These are phyloP conservation scores for Gaultheria prostrata DNA, from an alignment of 148 eudicot species.

Conservation along the genomic window DNA sequence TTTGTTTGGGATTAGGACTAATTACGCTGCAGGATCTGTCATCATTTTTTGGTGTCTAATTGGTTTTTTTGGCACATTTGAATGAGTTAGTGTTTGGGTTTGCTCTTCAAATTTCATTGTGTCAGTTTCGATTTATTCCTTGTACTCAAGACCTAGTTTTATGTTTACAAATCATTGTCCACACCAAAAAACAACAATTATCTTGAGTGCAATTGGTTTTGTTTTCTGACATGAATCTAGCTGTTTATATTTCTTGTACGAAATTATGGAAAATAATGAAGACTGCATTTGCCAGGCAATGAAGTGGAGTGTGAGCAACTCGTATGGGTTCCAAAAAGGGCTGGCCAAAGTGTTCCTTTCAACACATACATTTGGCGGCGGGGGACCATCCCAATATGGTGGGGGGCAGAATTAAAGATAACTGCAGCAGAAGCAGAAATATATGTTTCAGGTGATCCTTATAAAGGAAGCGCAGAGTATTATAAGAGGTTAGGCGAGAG, in stretches of 20 bases:
- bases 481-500: constrained; percentile 82
- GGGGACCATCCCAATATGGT: constrained; percentile 97
- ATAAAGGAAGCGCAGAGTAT: constrained; percentile 86
- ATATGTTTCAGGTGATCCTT: constrained; percentile 88
- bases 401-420: constrained; percentile 97
- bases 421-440: constrained; percentile 98
- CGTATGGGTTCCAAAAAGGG: constrained; percentile 82
- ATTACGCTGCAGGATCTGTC: neutral
- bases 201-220: constrained; percentile 1
- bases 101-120: neutral
- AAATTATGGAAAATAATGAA: constrained; percentile 14
- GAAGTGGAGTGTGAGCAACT: constrained; percentile 99
- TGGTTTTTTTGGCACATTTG: neutral
- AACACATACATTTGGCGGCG: constrained; percentile 94
- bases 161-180: neutral
- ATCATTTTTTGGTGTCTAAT: neutral
- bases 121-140: neutral
- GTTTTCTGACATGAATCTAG: constrained; percentile 1
- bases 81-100: neutral
- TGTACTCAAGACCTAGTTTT: neutral
- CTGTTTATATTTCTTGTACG: constrained; percentile 13
- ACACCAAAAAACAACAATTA: neutral
- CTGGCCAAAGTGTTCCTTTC: constrained; percentile 84
- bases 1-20: neutral
- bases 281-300: constrained; percentile 57